Percentiles rank a stretch among this genome's conserved stretches.
phyloP scores from a whole-genome alignment of 139 green algal genomes.

The Zygnema circumcarinatum region DNA sequence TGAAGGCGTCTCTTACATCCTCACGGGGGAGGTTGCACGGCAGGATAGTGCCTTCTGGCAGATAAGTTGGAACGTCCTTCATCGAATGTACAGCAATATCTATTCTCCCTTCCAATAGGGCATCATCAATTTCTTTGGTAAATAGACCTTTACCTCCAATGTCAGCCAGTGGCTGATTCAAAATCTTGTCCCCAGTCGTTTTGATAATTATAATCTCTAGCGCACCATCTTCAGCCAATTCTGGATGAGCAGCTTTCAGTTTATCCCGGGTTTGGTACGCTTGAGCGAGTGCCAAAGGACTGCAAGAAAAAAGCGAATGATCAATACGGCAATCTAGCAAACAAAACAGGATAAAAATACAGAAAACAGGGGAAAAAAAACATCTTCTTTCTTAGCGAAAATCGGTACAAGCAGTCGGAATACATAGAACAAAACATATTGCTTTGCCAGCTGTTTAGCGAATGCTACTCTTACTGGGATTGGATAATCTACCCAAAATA shows the following conservation, averaged over 20 bases:
- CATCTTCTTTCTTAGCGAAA: neutral
- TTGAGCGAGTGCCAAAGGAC: constrained; percentile 94
- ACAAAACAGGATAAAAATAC: no score
- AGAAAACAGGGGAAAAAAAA: neutral
- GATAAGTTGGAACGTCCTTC: constrained; percentile 99
- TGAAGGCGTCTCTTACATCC: constrained; percentile 98
- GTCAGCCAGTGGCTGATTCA: constrained; percentile 95
- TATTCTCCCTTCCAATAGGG: constrained; percentile 88
- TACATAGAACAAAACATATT: neutral
- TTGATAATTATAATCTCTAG: constrained; percentile 99
- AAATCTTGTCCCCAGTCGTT: constrained; percentile 99
- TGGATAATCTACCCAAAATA: neutral
- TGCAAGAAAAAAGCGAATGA: constrained; percentile 83
- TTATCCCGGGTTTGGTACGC: constrained; percentile 96
- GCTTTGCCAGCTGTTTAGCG: neutral
- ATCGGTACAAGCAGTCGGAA: neutral
- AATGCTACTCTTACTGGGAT: neutral
- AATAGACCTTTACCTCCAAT: constrained; percentile 99
- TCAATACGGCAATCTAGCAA: constrained; percentile 9
- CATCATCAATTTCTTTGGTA: constrained; percentile 99
- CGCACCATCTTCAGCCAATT: constrained; percentile 91
- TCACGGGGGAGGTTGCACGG: constrained; percentile 97
- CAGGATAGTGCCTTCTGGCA: constrained; percentile 91
- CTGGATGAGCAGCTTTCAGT: constrained; percentile 87
- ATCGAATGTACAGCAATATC: constrained; percentile 99